Base-by-base conservation (phyloP, 2,329 filamentous ascomycete species). In the Alternaria brassicicola region DNA sequence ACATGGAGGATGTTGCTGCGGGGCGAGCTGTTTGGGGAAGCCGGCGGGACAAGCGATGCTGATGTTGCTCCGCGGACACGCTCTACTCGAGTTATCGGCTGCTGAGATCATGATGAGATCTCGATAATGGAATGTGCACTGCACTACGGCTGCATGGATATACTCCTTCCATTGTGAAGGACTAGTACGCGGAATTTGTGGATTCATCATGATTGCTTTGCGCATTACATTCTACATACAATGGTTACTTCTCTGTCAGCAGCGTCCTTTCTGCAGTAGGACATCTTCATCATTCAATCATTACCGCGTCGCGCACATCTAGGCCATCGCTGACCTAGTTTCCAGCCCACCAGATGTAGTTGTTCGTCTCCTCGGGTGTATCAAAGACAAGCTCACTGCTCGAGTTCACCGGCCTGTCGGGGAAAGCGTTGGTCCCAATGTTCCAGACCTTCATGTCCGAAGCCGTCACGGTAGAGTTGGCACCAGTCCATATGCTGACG, bases 261-360 rank as follows among this genome's bases (percentile, higher is more conserved):
- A 46, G 28, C 17, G 28, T 33, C 28, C 28, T 21, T 35, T 17
- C 17, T 17, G 28, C 17, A 17, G 8, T 31, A 46, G 12, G 33
- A 13, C 28, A 10, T 17, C 28, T 38, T 38, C 19, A 6, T 47
- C 19, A 33, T 47, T 47, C 43, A 23, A 26, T 35, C 43, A 33
- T 35, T 47, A 25, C 43, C 19, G 43, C 43, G 19, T 47, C 17
- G 17, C 19, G 15, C 19, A n/a, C 19, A 35, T 47, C 7, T 15
- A n/a, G 12, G 19, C 8, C 43, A 21, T 30, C 19, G 26, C 28
- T n/a, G 4, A 21, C 30, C 39, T 76, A 80, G 58, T 77, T 76
- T 5, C 79, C 79, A 28, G 70, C n/a, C 80, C 80, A 82, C 80
- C 80, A 82, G 12, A 72, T 71, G 58, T 80, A 79, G 65, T 82